phyloP scores from a whole-genome alignment of 257 asterid genomes.

The Perilla frutescens region DNA sequence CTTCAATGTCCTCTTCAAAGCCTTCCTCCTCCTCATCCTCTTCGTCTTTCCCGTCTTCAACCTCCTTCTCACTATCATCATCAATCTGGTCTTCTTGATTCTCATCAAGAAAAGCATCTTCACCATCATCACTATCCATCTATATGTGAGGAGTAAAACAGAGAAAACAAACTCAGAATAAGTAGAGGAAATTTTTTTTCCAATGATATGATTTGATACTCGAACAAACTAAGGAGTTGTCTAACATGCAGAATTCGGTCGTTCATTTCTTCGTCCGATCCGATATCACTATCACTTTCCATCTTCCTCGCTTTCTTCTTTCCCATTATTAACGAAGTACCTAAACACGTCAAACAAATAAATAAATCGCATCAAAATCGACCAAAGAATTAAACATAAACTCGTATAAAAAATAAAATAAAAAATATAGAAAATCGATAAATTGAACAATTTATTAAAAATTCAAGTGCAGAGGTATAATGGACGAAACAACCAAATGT shows the following conservation, averaged over 20 bases:
- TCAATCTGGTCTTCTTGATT: constrained; percentile 31
- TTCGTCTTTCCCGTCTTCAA: constrained; percentile 22
- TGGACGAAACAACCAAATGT: too few relatives aligned
- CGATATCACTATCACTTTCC: constrained; percentile 59
- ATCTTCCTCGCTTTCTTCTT: constrained; percentile 51
- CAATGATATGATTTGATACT: neutral
- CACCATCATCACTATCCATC: constrained; percentile 35
- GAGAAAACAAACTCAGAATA: neutral
- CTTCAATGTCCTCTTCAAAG: constrained; percentile 37
- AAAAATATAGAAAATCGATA: too few relatives aligned
- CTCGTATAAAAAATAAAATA: neutral
- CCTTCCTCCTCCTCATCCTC: constrained; percentile 34
- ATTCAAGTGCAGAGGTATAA: too few relatives aligned
- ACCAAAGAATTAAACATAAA: neutral
- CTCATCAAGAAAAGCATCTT: constrained; percentile 15
- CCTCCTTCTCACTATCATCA: constrained; percentile 33
- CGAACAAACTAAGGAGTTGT: constrained; percentile 6
- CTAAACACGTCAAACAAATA: constrained; percentile 12
- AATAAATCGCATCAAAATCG: neutral
- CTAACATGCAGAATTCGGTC: constrained; percentile 46
- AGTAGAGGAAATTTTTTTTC: neutral
- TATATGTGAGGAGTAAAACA: constrained; percentile 21
- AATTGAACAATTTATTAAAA: too few relatives aligned
- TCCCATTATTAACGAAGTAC: constrained; percentile 36
- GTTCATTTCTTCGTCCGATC: constrained; percentile 44